Percentiles rank a stretch among this genome's conserved stretches.
Evolutionary conservation across 495 filamentous ascomycete species (phyloP).

Genomic region (Apiosordaria backusii): DNA sequence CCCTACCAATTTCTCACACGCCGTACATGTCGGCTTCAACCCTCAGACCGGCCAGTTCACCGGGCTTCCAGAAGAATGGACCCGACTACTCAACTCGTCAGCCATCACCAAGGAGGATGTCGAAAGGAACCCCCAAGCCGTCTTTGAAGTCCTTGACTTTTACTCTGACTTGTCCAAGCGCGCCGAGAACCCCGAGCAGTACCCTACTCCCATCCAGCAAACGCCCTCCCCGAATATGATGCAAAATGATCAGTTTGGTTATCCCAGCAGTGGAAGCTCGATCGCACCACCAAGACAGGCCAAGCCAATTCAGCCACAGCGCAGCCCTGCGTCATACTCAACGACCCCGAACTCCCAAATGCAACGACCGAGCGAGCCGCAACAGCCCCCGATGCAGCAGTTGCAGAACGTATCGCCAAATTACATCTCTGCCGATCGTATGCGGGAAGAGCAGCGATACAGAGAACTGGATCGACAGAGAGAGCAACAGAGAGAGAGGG

Average conservation of each 20-base stretch:
- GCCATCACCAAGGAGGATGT: constrained; percentile 98
- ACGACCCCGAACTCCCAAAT: constrained; percentile 26
- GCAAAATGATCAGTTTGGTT: constrained; percentile 65
- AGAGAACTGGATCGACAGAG: constrained; percentile 42
- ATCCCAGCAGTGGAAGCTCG: constrained; percentile 53
- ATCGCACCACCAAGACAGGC: constrained; percentile 72
- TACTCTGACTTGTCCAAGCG: constrained; percentile 93
- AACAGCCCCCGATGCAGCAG: constrained; percentile 41
- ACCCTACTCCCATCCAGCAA: constrained; percentile 66
- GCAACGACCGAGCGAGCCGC: constrained; percentile 39
- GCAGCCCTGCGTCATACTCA: constrained; percentile 45
- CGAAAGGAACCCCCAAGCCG: constrained; percentile 94
- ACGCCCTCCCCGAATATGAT: constrained; percentile 54
- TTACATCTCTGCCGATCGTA: constrained; percentile 54
- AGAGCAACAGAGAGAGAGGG: constrained; percentile 53
- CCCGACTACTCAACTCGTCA: constrained; percentile 87
- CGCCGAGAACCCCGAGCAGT: constrained; percentile 73
- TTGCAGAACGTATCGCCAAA: constrained; percentile 44
- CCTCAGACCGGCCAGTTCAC: constrained; percentile 89
- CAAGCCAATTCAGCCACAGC: constrained; percentile 45
- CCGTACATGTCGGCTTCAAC: constrained; percentile 96
- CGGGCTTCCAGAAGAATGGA: constrained; percentile 93
- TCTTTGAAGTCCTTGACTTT: constrained; percentile 95
- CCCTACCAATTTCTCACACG: constrained; percentile 93
- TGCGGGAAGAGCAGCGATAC: constrained; percentile 50